Evolutionary conservation across 306 rosid species (phyloP).

Genomic region (Dicorynia guianensis): DNA sequence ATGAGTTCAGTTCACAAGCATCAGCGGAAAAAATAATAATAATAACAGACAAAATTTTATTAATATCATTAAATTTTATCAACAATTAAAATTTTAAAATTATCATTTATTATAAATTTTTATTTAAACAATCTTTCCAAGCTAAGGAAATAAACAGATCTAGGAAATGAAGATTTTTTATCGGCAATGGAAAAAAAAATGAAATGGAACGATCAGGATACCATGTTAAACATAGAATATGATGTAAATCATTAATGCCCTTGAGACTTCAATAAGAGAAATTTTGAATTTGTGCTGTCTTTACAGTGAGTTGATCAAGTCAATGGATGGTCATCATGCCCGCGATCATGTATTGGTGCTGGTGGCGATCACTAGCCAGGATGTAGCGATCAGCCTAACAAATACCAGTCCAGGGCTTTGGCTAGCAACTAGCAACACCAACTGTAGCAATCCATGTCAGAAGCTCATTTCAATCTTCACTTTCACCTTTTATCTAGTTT

Average conservation of each 20-base stretch:
- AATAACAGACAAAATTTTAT: too few relatives aligned
- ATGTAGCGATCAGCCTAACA: not conserved
- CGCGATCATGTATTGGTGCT: not conserved
- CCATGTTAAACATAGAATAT: not conserved
- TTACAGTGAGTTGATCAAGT: not conserved
- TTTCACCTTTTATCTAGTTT: conserved; percentile 18
- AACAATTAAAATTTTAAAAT: too few relatives aligned
- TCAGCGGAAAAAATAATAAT: too few relatives aligned
- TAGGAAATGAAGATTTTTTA: too few relatives aligned
- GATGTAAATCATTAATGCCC: not conserved
- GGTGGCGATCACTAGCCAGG: not conserved
- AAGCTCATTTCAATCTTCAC: not conserved
- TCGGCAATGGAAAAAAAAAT: too few relatives aligned
- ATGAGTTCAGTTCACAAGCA: too few relatives aligned
- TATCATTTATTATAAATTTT: too few relatives aligned
- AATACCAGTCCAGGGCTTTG: not conserved
- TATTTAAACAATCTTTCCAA: too few relatives aligned
- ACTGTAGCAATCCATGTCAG: not conserved
- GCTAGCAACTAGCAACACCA: not conserved
- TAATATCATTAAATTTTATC: too few relatives aligned
- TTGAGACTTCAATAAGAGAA: not conserved
- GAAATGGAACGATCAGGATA: too few relatives aligned
- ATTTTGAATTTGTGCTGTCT: not conserved
- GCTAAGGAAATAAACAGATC: too few relatives aligned
- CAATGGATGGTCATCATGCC: not conserved